These are phyloP conservation scores for Phytopythium aichiense DNA, from an alignment of 352 stramenopile species.

Conservation along the genomic window DNA sequence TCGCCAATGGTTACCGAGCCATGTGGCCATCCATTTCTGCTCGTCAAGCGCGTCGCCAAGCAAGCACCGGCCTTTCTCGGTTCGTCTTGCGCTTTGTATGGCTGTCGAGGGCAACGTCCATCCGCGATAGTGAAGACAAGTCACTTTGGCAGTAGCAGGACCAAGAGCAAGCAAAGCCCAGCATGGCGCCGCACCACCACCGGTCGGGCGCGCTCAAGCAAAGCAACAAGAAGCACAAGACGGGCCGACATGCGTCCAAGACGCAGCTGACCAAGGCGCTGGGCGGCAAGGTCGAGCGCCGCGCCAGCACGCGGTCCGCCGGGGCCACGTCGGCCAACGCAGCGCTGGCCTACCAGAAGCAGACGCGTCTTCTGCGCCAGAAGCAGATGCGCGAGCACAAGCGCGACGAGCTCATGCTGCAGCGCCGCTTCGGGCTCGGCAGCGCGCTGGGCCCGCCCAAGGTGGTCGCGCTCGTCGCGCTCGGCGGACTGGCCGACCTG, in stretches of 20 bases:
- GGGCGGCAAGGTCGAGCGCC: constrained; percentile 74
- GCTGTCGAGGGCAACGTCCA: neutral
- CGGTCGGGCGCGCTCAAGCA: constrained; percentile 88
- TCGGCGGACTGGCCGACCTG: constrained; percentile 66
- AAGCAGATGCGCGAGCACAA: constrained; percentile 85
- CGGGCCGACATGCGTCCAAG: constrained; percentile 81
- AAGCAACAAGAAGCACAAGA: constrained; percentile 92
- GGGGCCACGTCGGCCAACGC: constrained; percentile 30
- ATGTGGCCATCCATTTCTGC: constrained; percentile 1
- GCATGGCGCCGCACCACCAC: constrained; percentile 79
- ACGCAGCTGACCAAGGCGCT: constrained; percentile 55
- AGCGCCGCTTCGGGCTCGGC: constrained; percentile 77
- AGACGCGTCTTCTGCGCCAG: constrained; percentile 70
- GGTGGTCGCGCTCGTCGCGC: constrained; percentile 79
- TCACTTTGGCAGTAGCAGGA: neutral
- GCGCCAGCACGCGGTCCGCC: constrained; percentile 33
- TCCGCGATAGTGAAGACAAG: neutral
- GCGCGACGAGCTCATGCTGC: constrained; percentile 77
- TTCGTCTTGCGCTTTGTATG: constrained; percentile 4
- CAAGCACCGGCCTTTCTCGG: neutral
- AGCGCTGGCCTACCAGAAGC: constrained; percentile 66
- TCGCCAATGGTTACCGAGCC: constrained; percentile 8
- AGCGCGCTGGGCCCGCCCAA: constrained; percentile 71
- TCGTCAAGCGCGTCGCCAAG: neutral
- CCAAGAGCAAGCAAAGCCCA: neutral